Conservation (phyloP, 2,329 filamentous ascomycete genomes). For the Elsinoe fawcettii region DNA sequence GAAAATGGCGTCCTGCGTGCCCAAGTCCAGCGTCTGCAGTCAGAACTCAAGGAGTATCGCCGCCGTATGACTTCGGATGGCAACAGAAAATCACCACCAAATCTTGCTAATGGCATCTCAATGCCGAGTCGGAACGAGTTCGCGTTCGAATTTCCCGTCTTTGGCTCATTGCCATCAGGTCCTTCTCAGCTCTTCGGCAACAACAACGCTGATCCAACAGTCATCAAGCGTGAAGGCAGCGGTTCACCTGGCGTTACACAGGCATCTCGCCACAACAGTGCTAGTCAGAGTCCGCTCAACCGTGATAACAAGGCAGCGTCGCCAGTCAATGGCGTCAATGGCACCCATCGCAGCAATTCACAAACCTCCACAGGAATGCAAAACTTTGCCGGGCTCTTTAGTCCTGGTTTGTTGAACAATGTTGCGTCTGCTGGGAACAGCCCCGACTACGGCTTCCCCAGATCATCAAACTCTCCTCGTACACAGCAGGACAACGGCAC, state of each 20-base stretch:
- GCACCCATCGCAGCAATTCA: constrained; percentile 24
- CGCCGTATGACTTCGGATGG: constrained; percentile 65
- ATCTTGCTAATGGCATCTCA: constrained; percentile 42
- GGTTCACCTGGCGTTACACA: background rate
- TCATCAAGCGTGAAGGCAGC: background rate
- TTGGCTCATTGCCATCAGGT: constrained; percentile 61
- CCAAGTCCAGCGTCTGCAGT: constrained; percentile 81
- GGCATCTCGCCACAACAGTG: constrained; percentile 11
- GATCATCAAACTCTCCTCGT: constrained; percentile 17
- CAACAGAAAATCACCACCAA: constrained; percentile 16
- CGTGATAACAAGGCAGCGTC: background rate
- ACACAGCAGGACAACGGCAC: constrained; percentile 30
- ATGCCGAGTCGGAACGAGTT: constrained; percentile 64
- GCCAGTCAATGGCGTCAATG: constrained; percentile 16
- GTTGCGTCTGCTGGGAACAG: constrained; percentile 31
- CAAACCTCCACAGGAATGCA: constrained; percentile 27
- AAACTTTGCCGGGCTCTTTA: constrained; percentile 52
- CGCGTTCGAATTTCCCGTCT: constrained; percentile 92
- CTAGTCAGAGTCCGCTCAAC: background rate
- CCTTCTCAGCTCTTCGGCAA: constrained; percentile 38
- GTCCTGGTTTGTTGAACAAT: constrained; percentile 45
- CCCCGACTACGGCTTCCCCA: constrained; percentile 17
- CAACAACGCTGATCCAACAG: constrained; percentile 14
- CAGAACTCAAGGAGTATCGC: constrained; percentile 82
- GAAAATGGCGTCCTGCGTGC: constrained; percentile 78